Conservation (phyloP, 1,139 yeast species). For the Diutina sp. region DNA sequence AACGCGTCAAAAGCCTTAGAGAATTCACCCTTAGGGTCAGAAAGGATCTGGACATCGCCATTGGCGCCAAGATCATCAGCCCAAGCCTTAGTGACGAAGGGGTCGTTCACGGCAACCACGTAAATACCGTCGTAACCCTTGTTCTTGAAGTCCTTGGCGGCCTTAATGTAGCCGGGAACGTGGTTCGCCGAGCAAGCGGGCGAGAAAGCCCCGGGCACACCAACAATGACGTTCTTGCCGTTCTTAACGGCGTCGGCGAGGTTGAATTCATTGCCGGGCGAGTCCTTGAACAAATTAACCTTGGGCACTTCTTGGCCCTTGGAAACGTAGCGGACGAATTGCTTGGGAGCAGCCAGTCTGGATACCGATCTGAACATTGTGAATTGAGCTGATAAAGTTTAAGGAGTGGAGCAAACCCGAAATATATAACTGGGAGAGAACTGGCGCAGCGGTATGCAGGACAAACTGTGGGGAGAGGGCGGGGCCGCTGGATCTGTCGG, state of each 20-base stretch:
- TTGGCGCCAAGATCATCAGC: slow-evolving; percentile 31
- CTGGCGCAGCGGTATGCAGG: background rate
- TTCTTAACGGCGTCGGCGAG: slow-evolving; percentile 39
- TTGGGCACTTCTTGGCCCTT: slow-evolving; percentile 34
- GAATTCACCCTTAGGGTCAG: slow-evolving; percentile 69
- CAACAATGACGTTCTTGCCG: slow-evolving; percentile 54
- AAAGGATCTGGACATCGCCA: slow-evolving; percentile 40
- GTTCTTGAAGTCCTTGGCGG: slow-evolving; percentile 36
- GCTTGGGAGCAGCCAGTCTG: background rate
- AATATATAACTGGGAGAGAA: background rate
- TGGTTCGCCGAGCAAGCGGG: slow-evolving; percentile 75
- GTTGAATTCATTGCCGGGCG: slow-evolving; percentile 57
- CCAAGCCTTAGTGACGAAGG: slow-evolving; percentile 81
- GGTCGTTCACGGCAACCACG: slow-evolving; percentile 73
- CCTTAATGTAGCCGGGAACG: slow-evolving; percentile 62
- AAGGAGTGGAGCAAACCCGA: background rate
- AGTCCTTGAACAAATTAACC: slow-evolving; percentile 41
- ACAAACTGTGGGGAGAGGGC: background rate
- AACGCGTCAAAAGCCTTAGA: slow-evolving; percentile 46
- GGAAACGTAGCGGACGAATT: background rate
- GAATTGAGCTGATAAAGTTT: background rate
- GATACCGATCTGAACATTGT: background rate
- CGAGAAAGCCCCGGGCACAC: slow-evolving; percentile 87
- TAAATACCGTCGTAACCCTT: slow-evolving; percentile 54
- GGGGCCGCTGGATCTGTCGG: background rate